Conservation (phyloP, 495 filamentous ascomycete species). For the Aspergillus affinis region DNA sequence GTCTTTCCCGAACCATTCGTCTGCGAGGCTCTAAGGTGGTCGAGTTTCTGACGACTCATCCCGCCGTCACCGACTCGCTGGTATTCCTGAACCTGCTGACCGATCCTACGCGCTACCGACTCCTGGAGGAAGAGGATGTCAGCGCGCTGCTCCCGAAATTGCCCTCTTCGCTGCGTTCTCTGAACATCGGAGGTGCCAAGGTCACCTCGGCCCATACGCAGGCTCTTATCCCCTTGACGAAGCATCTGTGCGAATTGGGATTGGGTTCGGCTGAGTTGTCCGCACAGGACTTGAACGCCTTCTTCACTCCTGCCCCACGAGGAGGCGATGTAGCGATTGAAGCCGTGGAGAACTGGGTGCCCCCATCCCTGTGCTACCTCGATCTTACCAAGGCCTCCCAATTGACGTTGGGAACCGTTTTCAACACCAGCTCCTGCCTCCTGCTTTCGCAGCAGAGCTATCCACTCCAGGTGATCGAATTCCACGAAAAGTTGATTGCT, state of each 20-base stretch:
- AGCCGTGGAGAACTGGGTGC: slow-evolving; percentile 45
- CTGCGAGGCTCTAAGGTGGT: slow-evolving; percentile 68
- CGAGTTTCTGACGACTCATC: slow-evolving; percentile 71
- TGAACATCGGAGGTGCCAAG: slow-evolving; percentile 76
- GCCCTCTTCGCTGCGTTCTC: slow-evolving; percentile 65
- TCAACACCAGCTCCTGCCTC: slow-evolving; percentile 53
- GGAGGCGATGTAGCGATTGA: slow-evolving; percentile 30
- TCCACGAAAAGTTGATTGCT: slow-evolving; percentile 68
- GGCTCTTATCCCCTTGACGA: slow-evolving; percentile 66
- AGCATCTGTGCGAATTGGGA: slow-evolving; percentile 78
- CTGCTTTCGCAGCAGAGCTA: slow-evolving; percentile 61
- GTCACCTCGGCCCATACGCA: slow-evolving; percentile 65
- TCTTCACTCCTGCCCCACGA: slow-evolving; percentile 38
- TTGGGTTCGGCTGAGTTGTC: slow-evolving; percentile 67
- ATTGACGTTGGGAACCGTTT: slow-evolving; percentile 63
- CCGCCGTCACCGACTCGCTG: slow-evolving; percentile 62
- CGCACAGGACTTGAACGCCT: slow-evolving; percentile 60
- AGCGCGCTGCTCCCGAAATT: slow-evolving; percentile 66
- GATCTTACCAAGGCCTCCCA: slow-evolving; percentile 63
- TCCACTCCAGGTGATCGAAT: slow-evolving; percentile 78
- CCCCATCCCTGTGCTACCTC: slow-evolving; percentile 71
- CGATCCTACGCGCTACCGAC: slow-evolving; percentile 71
- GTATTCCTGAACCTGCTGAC: slow-evolving; percentile 74
- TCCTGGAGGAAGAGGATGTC: slow-evolving; percentile 66
- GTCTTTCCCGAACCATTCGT: slow-evolving; percentile 71